Base-by-base conservation (phyloP, 192 early-diverging fungal species). In the Backusella australiensis region DNA sequence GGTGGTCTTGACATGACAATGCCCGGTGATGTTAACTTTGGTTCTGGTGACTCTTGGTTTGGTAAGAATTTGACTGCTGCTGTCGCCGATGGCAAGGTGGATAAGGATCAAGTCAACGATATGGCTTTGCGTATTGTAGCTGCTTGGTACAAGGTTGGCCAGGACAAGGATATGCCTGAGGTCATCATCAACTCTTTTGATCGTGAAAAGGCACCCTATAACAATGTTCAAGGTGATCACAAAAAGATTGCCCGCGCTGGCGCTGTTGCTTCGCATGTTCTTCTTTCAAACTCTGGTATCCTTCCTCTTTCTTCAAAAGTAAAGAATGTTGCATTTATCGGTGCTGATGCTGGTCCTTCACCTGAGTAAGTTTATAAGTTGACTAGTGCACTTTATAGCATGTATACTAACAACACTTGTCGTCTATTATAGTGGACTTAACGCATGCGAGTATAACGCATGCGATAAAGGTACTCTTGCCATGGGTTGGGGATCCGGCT, bases 1-100 rank as follows among this genome's bases (percentile, higher is more conserved):
- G 53, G 53, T 80, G 84, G 88, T 32, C 73, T 85, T 34, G 90
- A 92, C 73, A 88, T 92, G 85, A 86, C 85, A 71, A 90, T 90
- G 89, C 86, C 89, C 8, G 89, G 89, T 32, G 71, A 72, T 29
- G 56, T 29, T 69, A 14, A 15, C 1, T 35, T 66, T 8, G 49
- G 34, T 12, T 38, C 38, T 52, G 19, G 15, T 44, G 34, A 36
- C 56, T 32, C 49, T 75, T 72, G 23, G 6, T 80, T 44, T 34
- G 78, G 78, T 49, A n/a, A 41, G 8, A 75, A 75, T 36, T 56
- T 80, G 56, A 41, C 69, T 7, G 7, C 15, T 19, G 68, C 74
- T 38, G 69, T 75, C n/a, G 8, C 34, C 7, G 34, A 67, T 72
- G 69, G 69, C 8, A 34, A 32, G 23, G 74, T 80, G 11, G 1